A percentile compares a stretch with the other conserved stretches of the same genome.
phyloP scores from a whole-genome alignment of 2,329 filamentous ascomycete genomes.

The Orbilia brochopaga region DNA sequence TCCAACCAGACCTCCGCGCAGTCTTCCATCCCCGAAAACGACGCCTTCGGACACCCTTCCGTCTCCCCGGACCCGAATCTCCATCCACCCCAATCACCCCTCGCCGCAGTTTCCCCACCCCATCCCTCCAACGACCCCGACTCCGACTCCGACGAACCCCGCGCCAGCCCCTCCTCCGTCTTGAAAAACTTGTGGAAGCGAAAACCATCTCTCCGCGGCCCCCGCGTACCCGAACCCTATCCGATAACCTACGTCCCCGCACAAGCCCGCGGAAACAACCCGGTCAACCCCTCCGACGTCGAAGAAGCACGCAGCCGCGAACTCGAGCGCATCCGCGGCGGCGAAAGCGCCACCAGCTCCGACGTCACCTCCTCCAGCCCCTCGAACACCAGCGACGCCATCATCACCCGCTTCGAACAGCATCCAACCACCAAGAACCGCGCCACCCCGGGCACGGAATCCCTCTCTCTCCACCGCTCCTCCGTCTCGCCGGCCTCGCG shows the following conservation, averaged over 20 bases:
- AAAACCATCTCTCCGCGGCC: conserved; percentile 13
- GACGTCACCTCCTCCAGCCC: conserved; percentile 35
- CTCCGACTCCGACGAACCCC: conserved; percentile 7
- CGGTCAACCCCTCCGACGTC: conserved; percentile 38
- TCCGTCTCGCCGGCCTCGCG: conserved; percentile 34
- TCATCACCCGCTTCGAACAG: conserved; percentile 41
- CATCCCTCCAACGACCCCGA: neutral
- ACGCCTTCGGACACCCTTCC: conserved; percentile 36
- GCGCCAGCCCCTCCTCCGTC: conserved; percentile 19
- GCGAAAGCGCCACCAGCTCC: conserved; percentile 30
- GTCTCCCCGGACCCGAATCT: conserved; percentile 31
- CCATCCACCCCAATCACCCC: conserved; percentile 4
- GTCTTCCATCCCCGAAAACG: conserved; percentile 13
- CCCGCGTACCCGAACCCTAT: conserved; percentile 27
- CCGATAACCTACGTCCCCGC: conserved; percentile 47
- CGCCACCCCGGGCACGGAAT: conserved; percentile 23
- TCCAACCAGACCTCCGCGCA: conserved; percentile 27
- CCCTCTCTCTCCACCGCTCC: conserved; percentile 22
- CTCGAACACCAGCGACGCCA: conserved; percentile 37
- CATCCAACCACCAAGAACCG: conserved; percentile 31
- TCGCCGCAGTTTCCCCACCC: neutral
- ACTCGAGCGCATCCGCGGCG: conserved; percentile 37
- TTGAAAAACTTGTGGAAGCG: conserved; percentile 30
- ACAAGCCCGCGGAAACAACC: conserved; percentile 35
- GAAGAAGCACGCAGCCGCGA: conserved; percentile 40